Conservation (phyloP, 2,329 filamentous ascomycete genomes). For the Nannizziopsis barbatae region DNA sequence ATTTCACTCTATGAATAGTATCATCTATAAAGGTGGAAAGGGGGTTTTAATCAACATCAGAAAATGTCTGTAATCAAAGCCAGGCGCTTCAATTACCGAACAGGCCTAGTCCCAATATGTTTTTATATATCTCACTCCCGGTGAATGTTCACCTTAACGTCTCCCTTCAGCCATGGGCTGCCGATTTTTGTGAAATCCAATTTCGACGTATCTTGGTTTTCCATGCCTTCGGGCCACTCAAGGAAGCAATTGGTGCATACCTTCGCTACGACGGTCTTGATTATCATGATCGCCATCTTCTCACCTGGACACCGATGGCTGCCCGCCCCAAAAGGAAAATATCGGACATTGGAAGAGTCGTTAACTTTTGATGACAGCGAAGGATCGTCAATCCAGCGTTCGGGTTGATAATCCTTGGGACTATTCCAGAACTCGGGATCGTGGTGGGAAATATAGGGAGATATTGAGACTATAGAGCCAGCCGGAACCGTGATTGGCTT, state of each 20-base stretch:
- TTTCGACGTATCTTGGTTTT: slow-evolving; percentile 10
- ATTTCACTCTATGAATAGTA: too few species aligned
- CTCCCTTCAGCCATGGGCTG: slow-evolving; percentile 15
- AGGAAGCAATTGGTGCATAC: slow-evolving; percentile 12
- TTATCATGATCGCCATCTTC: slow-evolving; percentile 14
- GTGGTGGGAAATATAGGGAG: slow-evolving; percentile 14
- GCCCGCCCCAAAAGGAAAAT: slow-evolving; percentile 14
- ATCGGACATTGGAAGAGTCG: slow-evolving; percentile 8
- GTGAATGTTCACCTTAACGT: slow-evolving; percentile 12
- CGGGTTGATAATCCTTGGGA: slow-evolving; percentile 11
- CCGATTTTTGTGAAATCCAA: slow-evolving; percentile 15
- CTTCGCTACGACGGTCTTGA: slow-evolving; percentile 10
- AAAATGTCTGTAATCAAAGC: too few species aligned
- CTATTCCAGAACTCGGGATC: slow-evolving; percentile 13
- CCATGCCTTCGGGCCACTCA: slow-evolving; percentile 8
- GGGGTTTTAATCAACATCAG: too few species aligned
- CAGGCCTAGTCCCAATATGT: not conserved
- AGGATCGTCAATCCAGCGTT: slow-evolving; percentile 13
- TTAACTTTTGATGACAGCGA: slow-evolving; percentile 11
- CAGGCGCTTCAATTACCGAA: too few species aligned
- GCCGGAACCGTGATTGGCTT: slow-evolving; percentile 13
- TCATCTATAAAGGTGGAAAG: too few species aligned
- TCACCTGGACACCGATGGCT: slow-evolving; percentile 15
- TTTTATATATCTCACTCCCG: not conserved
- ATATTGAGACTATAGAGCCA: slow-evolving; percentile 14